Percentiles rank a stretch among this genome's conserved stretches.
These are phyloP conservation scores for Kernera saxatilis DNA, from an alignment of 345 rosid species.

Conservation along the genomic window DNA sequence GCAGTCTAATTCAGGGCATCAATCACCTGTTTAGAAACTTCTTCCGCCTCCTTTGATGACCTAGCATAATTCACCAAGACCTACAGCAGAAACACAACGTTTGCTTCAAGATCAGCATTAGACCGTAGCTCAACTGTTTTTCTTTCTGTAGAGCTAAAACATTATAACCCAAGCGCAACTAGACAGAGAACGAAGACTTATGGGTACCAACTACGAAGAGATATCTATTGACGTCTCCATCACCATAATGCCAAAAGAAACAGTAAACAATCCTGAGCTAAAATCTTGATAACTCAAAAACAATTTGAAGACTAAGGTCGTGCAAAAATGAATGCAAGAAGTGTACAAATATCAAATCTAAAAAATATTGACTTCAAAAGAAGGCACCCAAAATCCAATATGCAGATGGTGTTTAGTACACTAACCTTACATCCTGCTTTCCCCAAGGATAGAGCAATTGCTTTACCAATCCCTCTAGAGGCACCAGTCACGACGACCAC, in stretches of 20 bases:
- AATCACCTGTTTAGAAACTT: conserved; percentile 75
- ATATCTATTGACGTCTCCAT: neutral
- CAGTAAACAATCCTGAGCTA: neutral
- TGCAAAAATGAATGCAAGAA: neutral
- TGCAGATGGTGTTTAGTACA: neutral
- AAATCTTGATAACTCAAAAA: neutral
- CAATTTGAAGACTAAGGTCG: neutral
- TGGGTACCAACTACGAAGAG: neutral
- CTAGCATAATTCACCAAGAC: conserved; percentile 93
- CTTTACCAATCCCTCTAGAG: conserved; percentile 95
- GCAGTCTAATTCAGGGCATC: neutral
- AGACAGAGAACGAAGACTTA: neutral
- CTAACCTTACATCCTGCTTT: conserved; percentile 77
- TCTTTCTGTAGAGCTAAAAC: neutral
- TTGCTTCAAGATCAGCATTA: neutral
- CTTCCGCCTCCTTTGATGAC: conserved; percentile 96
- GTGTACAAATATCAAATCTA: neutral
- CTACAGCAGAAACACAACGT: conserved; percentile 37
- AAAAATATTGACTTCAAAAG: neutral
- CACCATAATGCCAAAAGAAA: neutral
- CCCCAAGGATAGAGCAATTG: conserved; percentile 86
- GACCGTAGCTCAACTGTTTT: neutral
- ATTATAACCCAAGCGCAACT: neutral
- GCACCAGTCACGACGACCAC: conserved; percentile 94
- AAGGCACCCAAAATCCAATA: neutral